These are phyloP conservation scores for Exophiala oligosperma DNA, from an alignment of 2,329 filamentous ascomycete species.

Conservation along the genomic window DNA sequence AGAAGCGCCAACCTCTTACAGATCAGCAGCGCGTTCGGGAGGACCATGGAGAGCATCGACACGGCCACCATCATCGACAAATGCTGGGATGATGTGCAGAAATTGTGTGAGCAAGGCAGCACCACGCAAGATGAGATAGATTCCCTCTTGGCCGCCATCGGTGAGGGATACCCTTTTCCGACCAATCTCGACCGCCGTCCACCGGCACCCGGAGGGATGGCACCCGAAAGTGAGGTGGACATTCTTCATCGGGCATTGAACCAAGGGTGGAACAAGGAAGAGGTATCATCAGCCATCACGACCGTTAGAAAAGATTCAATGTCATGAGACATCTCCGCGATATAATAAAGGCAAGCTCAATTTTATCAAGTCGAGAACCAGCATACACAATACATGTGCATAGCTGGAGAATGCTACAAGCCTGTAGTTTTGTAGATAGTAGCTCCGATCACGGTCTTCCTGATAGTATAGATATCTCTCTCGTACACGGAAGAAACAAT, in stretches of 20 bases:
- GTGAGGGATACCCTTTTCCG: constrained; percentile 62
- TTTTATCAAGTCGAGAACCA: too few relatives aligned
- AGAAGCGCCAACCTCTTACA: constrained; percentile 64
- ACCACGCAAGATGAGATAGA: constrained; percentile 50
- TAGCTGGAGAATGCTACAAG: too few relatives aligned
- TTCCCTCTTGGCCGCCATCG: constrained; percentile 53
- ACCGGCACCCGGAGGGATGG: constrained; percentile 59
- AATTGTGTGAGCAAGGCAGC: constrained; percentile 41
- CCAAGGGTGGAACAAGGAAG: constrained; percentile 40
- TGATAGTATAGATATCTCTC: too few relatives aligned
- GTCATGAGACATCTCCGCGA: constrained; percentile 15
- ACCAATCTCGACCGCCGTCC: constrained; percentile 61
- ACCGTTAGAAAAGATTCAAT: constrained; percentile 39
- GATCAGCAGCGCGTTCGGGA: constrained; percentile 62
- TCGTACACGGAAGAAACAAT: too few relatives aligned
- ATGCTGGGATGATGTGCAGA: constrained; percentile 54
- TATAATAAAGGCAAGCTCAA: too few relatives aligned
- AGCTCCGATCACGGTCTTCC: too few relatives aligned
- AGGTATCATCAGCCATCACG: constrained; percentile 44
- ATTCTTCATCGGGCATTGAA: constrained; percentile 48
- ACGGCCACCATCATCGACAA: constrained; percentile 50
- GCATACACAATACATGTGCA: too few relatives aligned
- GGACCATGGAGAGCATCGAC: constrained; percentile 64
- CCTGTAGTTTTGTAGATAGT: too few relatives aligned
- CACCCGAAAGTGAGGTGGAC: constrained; percentile 60